Conservation (phyloP, 163 green algal species). For the Scenedesmus sp. region DNA sequence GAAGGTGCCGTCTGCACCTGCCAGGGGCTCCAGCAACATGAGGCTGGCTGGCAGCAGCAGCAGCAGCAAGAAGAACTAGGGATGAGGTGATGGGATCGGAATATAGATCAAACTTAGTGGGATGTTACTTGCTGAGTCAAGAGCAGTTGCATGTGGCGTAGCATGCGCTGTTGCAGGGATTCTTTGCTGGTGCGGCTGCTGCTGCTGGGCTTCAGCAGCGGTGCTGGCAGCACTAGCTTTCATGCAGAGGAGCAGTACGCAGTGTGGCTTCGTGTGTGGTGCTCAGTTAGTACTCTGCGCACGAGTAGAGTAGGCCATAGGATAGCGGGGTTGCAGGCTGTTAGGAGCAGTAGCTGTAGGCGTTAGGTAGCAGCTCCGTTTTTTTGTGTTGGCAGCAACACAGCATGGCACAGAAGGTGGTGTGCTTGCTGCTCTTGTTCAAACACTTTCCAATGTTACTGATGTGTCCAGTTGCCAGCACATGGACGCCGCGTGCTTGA, state of each 20-base stretch:
- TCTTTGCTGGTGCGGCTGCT: neutral
- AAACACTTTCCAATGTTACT: too few relatives aligned
- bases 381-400: neutral
- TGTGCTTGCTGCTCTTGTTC: neutral
- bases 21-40: neutral
- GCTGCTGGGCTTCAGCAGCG: neutral
- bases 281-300: neutral
- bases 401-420: neutral
- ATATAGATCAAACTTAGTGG: neutral
- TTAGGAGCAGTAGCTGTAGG: neutral
- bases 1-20: conserved; percentile 14
- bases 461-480: too few relatives aligned
- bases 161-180: neutral
- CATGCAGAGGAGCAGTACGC: neutral
- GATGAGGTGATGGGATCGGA: neutral
- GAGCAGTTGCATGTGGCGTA: neutral
- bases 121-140: neutral
- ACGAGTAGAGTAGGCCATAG: neutral
- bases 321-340: neutral
- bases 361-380: neutral
- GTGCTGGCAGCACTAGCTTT: neutral
- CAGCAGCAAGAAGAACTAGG: neutral
- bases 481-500: too few relatives aligned
- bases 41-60: neutral
- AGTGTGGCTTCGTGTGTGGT: neutral